A percentile compares a stretch with the other conserved stretches of the same genome.
Conservation (phyloP, 2,329 filamentous ascomycete species). For the Claviceps humidiphila region DNA sequence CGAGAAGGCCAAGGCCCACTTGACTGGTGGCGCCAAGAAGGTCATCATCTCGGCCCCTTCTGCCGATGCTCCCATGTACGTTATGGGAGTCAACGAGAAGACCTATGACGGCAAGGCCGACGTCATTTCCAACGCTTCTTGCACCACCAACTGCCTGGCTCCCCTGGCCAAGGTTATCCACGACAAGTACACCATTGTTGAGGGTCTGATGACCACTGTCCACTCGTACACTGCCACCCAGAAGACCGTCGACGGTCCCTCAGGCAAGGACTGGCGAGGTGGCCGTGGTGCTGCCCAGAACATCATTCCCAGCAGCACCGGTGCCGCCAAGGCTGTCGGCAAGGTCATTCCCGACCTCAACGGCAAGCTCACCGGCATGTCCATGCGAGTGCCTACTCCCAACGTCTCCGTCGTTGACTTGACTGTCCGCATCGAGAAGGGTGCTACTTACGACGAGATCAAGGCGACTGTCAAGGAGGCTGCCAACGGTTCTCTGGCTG, state of each 20-base stretch:
- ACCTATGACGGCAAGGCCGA: slow-evolving; percentile 80
- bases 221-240: slow-evolving; percentile 99
- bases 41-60: slow-evolving; percentile 87
- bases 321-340: slow-evolving; percentile 99
- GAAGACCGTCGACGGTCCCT: slow-evolving; percentile 98
- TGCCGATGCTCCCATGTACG: slow-evolving; percentile 98
- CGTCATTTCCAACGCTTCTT: slow-evolving; percentile 98
- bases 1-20: slow-evolving; percentile 87
- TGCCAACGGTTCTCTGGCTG: slow-evolving; percentile 72
- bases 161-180: slow-evolving; percentile 98
- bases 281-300: slow-evolving; percentile 97
- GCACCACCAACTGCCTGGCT: slow-evolving; percentile 99
- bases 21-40: slow-evolving; percentile 97
- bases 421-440: slow-evolving; percentile 88
- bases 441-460: slow-evolving; percentile 78
- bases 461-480: slow-evolving; percentile 84
- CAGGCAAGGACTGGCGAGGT: slow-evolving; percentile 98
- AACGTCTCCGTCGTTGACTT: slow-evolving; percentile 99
- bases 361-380: slow-evolving; percentile 99
- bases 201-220: slow-evolving; percentile 99
- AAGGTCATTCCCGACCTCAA: slow-evolving; percentile 98
- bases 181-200: slow-evolving; percentile 94
- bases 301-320: slow-evolving; percentile 98
- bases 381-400: slow-evolving; percentile 95
- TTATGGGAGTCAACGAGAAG: slow-evolving; percentile 98